Percentiles rank a stretch among this genome's conserved stretches.
phyloP scores from a whole-genome alignment of 805 yeast species.

The Clavispora asparagi region DNA sequence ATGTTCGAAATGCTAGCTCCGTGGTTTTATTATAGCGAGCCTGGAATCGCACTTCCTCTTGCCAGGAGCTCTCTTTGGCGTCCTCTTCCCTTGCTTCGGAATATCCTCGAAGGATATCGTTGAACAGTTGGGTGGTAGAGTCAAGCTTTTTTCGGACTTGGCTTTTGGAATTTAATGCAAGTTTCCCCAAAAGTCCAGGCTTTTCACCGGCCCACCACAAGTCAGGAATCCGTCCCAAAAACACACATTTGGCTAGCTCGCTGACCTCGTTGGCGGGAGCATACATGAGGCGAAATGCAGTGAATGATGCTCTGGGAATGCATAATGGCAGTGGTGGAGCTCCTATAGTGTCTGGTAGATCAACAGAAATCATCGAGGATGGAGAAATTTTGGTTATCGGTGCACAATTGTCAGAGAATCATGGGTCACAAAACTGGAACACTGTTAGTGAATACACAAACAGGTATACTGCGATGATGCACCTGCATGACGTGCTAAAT shows the following conservation, averaged over 20 bases:
- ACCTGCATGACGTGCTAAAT: neutral
- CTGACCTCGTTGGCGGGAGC: slow-evolving; percentile 46
- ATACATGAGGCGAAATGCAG: slow-evolving; percentile 55
- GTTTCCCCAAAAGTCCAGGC: neutral
- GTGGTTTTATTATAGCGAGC: neutral
- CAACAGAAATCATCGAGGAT: neutral
- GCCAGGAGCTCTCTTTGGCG: neutral
- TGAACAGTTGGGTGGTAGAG: neutral
- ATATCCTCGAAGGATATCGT: neutral
- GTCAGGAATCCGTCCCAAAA: slow-evolving; percentile 57
- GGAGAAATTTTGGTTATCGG: neutral
- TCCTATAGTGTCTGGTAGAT: neutral
- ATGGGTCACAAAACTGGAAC: neutral
- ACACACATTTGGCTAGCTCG: slow-evolving; percentile 40
- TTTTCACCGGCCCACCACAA: slow-evolving; percentile 36
- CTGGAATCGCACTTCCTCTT: neutral
- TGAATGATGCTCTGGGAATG: slow-evolving; percentile 51
- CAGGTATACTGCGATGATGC: neutral
- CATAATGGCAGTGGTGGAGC: neutral
- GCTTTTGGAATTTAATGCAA: neutral
- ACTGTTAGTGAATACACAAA: too few relatives aligned
- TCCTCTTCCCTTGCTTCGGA: neutral
- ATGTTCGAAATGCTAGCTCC: neutral
- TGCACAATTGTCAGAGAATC: neutral
- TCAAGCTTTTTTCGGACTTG: neutral